Conservation (phyloP, 106 monocot species). For the Narthecium ossifragum region DNA sequence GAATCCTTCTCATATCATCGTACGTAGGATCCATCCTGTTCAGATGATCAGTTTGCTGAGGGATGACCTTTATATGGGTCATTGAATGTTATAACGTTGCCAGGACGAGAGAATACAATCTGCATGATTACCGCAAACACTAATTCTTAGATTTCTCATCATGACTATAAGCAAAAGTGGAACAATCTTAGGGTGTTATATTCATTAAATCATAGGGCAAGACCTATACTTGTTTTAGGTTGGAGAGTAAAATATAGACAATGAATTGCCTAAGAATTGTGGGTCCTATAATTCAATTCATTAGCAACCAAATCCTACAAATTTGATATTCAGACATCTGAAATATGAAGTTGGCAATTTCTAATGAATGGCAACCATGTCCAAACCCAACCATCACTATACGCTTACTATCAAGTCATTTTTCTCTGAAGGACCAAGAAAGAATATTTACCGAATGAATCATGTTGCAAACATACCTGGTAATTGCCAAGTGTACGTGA, state of each 20-base stretch:
- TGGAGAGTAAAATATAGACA: too few relatives aligned
- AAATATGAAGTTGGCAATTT: neutral
- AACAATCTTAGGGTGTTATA: too few relatives aligned
- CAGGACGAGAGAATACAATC: constrained; percentile 40
- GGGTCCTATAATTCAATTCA: neutral
- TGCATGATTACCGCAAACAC: constrained; percentile 1
- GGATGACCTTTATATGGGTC: constrained; percentile 18
- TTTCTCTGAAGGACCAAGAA: neutral
- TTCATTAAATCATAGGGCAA: too few relatives aligned
- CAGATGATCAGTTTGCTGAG: neutral
- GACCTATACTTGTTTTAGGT: too few relatives aligned
- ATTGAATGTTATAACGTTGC: constrained; percentile 24
- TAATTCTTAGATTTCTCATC: neutral
- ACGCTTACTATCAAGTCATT: neutral
- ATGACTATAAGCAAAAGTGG: neutral
- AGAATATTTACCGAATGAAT: neutral
- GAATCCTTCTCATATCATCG: too few relatives aligned
- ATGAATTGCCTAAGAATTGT: too few relatives aligned
- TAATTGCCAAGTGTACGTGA: constrained; percentile 76
- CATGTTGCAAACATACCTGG: constrained; percentile 35
- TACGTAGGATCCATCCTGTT: too few relatives aligned
- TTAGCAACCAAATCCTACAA: too few relatives aligned
- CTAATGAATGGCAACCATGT: neutral
- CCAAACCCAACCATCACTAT: too few relatives aligned
- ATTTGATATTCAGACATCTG: neutral